These are phyloP conservation scores for Cyberlindnera lachancei DNA, from an alignment of 805 yeast genomes.

Conservation along the genomic window DNA sequence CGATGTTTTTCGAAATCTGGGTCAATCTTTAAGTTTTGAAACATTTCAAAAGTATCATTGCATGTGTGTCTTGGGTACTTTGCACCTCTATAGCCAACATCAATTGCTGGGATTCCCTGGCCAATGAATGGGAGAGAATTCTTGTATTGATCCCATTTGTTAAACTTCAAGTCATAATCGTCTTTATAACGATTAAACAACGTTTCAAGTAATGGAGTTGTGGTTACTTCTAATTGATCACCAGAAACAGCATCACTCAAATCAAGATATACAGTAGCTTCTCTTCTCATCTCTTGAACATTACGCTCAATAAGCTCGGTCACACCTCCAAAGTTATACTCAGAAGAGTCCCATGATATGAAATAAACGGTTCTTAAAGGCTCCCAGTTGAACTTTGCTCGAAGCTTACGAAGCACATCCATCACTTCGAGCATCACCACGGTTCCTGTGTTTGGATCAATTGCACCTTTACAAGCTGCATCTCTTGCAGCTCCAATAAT, in stretches of 20 bases:
- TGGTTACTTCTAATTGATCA: constrained; percentile 41
- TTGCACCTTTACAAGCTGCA: constrained; percentile 67
- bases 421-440: constrained; percentile 64
- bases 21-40: constrained; percentile 41
- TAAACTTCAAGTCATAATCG: constrained; percentile 46
- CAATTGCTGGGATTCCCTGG: constrained; percentile 64
- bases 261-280: constrained; percentile 68
- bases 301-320: constrained; percentile 64
- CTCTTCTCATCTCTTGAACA: constrained; percentile 43
- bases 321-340: constrained; percentile 80
- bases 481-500: constrained; percentile 83
- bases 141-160: constrained; percentile 35
- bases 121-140: constrained; percentile 63
- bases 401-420: constrained; percentile 57
- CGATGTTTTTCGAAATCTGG: constrained; percentile 47
- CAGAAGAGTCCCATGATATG: constrained; percentile 75
- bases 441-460: constrained; percentile 67
- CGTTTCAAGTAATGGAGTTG: constrained; percentile 19
- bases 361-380: constrained; percentile 81
- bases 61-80: constrained; percentile 48
- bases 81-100: constrained; percentile 37
- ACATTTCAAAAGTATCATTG: constrained; percentile 55
- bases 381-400: constrained; percentile 61
- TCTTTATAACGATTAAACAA: constrained; percentile 23
- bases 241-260: constrained; percentile 57